Base-by-base conservation (phyloP, 2,329 filamentous ascomycete genomes). In the Aspergillus awamori region DNA sequence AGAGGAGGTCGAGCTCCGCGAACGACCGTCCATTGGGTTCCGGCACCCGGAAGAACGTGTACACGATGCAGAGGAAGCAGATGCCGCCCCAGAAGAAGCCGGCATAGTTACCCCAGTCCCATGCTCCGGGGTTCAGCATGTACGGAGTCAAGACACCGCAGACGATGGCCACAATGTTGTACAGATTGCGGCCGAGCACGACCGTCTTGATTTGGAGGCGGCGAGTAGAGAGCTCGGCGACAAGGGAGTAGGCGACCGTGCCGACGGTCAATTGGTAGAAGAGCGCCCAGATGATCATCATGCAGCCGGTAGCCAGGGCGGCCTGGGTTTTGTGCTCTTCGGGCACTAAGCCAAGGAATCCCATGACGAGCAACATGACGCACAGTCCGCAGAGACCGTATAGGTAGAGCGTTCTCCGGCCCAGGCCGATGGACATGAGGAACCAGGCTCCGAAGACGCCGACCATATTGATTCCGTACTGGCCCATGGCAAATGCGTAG, bases 141-240 rank as follows among this genome's bases (percentile, higher is more conserved):
- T 96, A 96, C 0, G 93, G 93, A 0, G 92, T 96, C 43, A 97
- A 77, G 4, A 96, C 89, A 54, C 87, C 89, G 72, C 88, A 91
- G 69, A 96, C 79, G 67, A 97, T 96, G 65, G 86, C 89, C 47
- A 93, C 90, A 54, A 96, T 80, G 70, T 95, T 93, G 82, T 90
- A 91, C 49, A 92, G 80, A 68, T 92, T 91, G 58, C 93, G 89
- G 1, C 90, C 92, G 2, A 97, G 84, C 1, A 95, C 93, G 22
- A 96, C 90, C 0, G 93, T 96, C 81, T 97, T 97, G 80, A 96
- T 93, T 72, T 93, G 90, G 36, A 97, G 83, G 2, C 93, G 86
- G 13, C 91, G 86, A 0, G 92, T 92, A 0, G 92, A 93, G 22
- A 97, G 78, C 75, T 97, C 93, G 1, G 90, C 87, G 4, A 97